Evolutionary conservation across 2,329 filamentous ascomycete genomes (phyloP).

Genomic region (Chrysosporium keratinophilum): DNA sequence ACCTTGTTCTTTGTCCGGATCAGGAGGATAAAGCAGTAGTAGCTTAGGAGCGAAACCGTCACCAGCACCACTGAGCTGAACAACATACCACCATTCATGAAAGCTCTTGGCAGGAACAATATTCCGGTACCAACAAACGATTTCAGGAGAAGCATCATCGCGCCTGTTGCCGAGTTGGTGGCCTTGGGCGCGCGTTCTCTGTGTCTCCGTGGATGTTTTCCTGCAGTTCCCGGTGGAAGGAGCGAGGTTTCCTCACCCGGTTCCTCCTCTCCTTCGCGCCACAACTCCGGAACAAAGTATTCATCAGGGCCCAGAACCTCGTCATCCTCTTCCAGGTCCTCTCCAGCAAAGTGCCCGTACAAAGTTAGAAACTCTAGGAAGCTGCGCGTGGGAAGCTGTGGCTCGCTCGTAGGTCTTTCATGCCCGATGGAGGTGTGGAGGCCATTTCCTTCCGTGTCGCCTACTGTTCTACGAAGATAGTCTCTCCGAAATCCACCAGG

Average conservation of each 20-base stretch:
- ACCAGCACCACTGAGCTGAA: conserved; percentile 92
- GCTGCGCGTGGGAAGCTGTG: conserved; percentile 71
- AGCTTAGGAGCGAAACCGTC: conserved; percentile 73
- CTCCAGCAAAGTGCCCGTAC: conserved; percentile 95
- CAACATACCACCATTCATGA: conserved; percentile 91
- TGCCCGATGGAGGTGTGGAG: conserved; percentile 30
- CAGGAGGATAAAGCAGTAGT: conserved; percentile 93
- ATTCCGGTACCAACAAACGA: conserved; percentile 97
- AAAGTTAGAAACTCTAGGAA: conserved; percentile 93
- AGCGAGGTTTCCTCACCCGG: conserved; percentile 82
- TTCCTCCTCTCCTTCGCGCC: conserved; percentile 52
- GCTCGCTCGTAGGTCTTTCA: conserved; percentile 33
- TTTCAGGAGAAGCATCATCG: conserved; percentile 78
- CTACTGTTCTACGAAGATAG: conserved; percentile 67
- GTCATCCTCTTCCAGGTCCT: conserved; percentile 93
- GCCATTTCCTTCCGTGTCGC: conserved; percentile 47
- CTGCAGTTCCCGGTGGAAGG: conserved; percentile 58
- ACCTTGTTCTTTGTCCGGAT: conserved; percentile 76
- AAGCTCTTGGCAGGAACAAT: conserved; percentile 82
- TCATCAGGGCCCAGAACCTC: conserved; percentile 78
- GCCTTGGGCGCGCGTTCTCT: conserved; percentile 64
- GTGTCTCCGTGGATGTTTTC: conserved; percentile 61
- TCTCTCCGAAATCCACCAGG: conserved; percentile 90
- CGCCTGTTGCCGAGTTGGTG: conserved; percentile 67
- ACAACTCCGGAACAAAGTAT: conserved; percentile 55